Evolutionary conservation across 108 stramenopile species (phyloP).

Genomic region (Cyclotella cryptica): DNA sequence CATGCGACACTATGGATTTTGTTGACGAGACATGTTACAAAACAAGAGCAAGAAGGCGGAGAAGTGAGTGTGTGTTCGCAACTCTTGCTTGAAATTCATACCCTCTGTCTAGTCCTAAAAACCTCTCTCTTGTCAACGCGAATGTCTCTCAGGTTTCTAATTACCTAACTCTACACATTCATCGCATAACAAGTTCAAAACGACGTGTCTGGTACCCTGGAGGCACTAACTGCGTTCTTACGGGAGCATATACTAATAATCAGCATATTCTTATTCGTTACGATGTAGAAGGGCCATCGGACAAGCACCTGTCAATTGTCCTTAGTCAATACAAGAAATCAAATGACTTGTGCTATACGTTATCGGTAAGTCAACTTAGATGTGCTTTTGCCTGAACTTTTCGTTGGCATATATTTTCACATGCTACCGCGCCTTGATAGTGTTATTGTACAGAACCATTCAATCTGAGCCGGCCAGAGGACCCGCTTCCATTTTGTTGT

Average conservation of each 20-base stretch:
- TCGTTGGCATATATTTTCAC: background rate
- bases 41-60: conserved; percentile 79
- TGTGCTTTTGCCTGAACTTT: background rate
- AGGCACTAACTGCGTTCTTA: conserved; percentile 50
- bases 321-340: conserved; percentile 77
- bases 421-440: background rate
- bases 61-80: conserved; percentile 45
- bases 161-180: conserved; percentile 69
- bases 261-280: conserved; percentile 79
- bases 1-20: conserved; percentile 77
- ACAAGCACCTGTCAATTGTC: conserved; percentile 71
- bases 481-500: conserved; percentile 34
- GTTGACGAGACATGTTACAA: conserved; percentile 78
- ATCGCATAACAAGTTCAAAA: conserved; percentile 54
- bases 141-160: conserved; percentile 39
- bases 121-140: background rate
- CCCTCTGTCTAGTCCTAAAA: background rate
- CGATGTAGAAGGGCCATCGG: conserved; percentile 58
- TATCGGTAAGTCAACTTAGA: conserved; percentile 56
- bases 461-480: conserved; percentile 52
- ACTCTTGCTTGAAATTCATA: background rate
- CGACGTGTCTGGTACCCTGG: conserved; percentile 73
- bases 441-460: conserved; percentile 77
- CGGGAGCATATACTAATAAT: conserved; percentile 79
- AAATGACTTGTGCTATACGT: conserved; percentile 70